These are phyloP conservation scores for Venturia asperata DNA, from an alignment of 2,329 filamentous ascomycete genomes.

Conservation along the genomic window DNA sequence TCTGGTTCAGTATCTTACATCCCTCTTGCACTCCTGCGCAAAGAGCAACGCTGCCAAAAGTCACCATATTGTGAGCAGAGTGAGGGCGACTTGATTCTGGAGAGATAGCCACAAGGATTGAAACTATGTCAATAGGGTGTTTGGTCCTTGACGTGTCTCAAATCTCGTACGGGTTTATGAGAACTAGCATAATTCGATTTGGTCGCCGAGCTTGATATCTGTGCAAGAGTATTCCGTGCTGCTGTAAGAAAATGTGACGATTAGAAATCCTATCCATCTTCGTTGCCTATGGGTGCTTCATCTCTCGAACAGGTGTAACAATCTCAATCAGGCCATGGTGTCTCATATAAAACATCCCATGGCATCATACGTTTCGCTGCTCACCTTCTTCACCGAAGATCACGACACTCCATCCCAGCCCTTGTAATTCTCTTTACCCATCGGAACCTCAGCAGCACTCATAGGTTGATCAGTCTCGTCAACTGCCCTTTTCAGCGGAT, in stretches of 20 bases:
- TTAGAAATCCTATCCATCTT: background rate
- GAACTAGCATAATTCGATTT: too few species aligned
- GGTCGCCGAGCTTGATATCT: too few species aligned
- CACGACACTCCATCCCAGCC: conserved; percentile 7
- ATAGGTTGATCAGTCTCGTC: background rate
- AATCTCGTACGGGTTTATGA: too few species aligned
- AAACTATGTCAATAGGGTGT: too few species aligned
- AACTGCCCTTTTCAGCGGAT: conserved; percentile 8
- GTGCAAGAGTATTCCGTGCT: too few species aligned
- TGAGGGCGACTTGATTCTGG: too few species aligned
- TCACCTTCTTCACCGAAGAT: background rate
- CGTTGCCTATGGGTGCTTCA: background rate
- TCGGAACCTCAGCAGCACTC: background rate
- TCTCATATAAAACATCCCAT: background rate
- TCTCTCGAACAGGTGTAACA: background rate
- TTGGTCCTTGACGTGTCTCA: too few species aligned
- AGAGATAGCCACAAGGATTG: too few species aligned
- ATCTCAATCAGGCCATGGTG: background rate
- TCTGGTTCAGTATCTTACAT: background rate
- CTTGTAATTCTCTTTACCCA: background rate
- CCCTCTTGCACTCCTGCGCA: too few species aligned
- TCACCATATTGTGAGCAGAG: too few species aligned
- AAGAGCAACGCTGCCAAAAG: too few species aligned
- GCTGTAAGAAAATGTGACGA: too few species aligned
- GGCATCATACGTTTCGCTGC: background rate